Conservation (phyloP, 495 filamentous ascomycete species). For the Podospora australis region DNA sequence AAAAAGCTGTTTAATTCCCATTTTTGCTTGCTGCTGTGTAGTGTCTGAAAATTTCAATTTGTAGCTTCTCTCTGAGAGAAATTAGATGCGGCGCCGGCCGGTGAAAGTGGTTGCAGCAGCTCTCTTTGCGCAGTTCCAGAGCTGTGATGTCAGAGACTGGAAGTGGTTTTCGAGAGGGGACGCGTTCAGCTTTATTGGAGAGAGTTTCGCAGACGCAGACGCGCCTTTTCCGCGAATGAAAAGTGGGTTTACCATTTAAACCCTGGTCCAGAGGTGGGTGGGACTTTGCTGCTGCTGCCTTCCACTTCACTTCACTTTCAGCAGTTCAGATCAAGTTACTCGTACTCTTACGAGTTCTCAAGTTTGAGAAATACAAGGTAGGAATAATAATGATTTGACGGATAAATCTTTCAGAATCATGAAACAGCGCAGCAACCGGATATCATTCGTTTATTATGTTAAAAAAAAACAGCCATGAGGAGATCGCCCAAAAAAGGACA, state of each 20-base stretch:
- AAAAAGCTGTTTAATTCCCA: constrained; percentile 92
- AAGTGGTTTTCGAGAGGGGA: constrained; percentile 2
- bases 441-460: no score
- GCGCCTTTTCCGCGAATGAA: constrained; percentile 14
- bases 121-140: background rate
- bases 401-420: no score
- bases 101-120: background rate
- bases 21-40: constrained; percentile 25
- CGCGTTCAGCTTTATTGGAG: constrained; percentile 7
- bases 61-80: background rate
- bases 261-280: constrained; percentile 3
- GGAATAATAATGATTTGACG: no score
- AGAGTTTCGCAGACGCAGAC: no score
- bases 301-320: no score
- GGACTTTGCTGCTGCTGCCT: background rate
- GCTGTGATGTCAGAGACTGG: constrained; percentile 23
- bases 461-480: no score
- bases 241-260: constrained; percentile 23
- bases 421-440: no score
- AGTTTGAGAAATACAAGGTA: no score
- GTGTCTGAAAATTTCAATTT: background rate
- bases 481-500: no score
- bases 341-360: no score
- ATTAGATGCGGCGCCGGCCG: no score
- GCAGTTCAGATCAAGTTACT: no score